Base-by-base conservation (phyloP, 176 grass and related monocot species). In the Bromus sterilis region DNA sequence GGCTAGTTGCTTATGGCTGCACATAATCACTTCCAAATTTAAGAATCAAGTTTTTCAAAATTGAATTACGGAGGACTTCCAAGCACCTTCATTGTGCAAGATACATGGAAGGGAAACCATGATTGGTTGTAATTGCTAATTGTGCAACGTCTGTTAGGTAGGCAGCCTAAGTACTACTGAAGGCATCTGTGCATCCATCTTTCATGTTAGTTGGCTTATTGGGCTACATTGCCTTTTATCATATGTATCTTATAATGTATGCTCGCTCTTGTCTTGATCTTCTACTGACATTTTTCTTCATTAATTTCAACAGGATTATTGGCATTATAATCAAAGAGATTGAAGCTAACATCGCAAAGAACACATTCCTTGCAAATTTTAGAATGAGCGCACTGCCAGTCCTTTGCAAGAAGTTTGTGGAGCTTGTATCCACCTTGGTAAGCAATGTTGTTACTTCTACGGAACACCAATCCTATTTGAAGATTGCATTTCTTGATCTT, bases 291-390 rank as follows among this genome's bases (percentile, higher is more conserved):
- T 82, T 39, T 58, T 73, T 71, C 32, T 80, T 68, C 28, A 39
- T 83, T 78, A 66, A 91, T 48, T 63, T 77, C 49, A 40, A 85
- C 86, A 98, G 95, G 92, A 98, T 98, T 73, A 91, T 98, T 82
- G 88, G 88, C 43, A 93, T 94, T 80, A 98, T 98, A 74, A 93
- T 94, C 58, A 94, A 91, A 87, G 92, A 98, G 83, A 92, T 98
- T 80, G 92, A 98, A 89, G 88, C 88, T 65, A 94, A 89, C 78
- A 98, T 98, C 4, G 80, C 78, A 48, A 93, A 91, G 75, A 98
- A 91, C 68, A 92, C 92, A 58, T 94, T 98, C 74, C 95, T 98
- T 77, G 90, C 88, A 56, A 98, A 93, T 84, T 98, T 98, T 86
- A 94, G 92, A 82, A 94, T 98, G 95, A 93, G 90, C 35, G 58